Conservation (phyloP, 495 filamentous ascomycete genomes). For the Elasticomyces elasticus region DNA sequence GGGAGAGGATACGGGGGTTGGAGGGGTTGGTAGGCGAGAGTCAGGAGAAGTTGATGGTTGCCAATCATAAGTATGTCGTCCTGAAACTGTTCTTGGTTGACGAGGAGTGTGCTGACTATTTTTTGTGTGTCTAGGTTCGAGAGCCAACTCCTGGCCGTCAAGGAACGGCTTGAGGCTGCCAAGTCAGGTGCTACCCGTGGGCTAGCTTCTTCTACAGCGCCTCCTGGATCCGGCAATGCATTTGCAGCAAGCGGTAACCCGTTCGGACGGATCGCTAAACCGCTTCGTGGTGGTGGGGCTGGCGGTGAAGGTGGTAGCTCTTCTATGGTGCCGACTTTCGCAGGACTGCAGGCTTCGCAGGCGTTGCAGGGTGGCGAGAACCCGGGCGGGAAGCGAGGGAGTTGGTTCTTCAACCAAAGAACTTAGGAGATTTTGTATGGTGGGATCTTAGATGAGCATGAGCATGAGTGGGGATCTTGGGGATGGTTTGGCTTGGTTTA, state of each 20-base stretch:
- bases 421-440: conserved; percentile 15
- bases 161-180: conserved; percentile 91
- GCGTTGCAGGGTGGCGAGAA: conserved; percentile 4
- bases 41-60: conserved; percentile 91
- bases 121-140: conserved; percentile 59
- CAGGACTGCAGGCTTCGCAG: conserved; percentile 27
- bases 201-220: conserved; percentile 48
- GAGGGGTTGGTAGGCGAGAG: conserved; percentile 89
- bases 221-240: conserved; percentile 30
- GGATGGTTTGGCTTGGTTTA: too few species aligned
- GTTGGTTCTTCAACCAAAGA: conserved; percentile 37
- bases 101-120: background rate
- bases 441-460: too few species aligned
- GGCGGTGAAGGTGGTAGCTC: conserved; percentile 17
- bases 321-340: conserved; percentile 21
- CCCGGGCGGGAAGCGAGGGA: conserved; percentile 26
- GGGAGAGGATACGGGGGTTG: conserved; percentile 88
- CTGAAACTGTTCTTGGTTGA: too few species aligned
- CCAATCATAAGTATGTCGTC: conserved; percentile 80
- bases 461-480: too few species aligned
- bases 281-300: conserved; percentile 80
- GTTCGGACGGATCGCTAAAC: conserved; percentile 72
- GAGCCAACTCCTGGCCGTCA: conserved; percentile 89
- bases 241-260: conserved; percentile 11
- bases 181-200: conserved; percentile 81